Conservation (phyloP, 306 rosid species). For the Notholithocarpus densiflorus region DNA sequence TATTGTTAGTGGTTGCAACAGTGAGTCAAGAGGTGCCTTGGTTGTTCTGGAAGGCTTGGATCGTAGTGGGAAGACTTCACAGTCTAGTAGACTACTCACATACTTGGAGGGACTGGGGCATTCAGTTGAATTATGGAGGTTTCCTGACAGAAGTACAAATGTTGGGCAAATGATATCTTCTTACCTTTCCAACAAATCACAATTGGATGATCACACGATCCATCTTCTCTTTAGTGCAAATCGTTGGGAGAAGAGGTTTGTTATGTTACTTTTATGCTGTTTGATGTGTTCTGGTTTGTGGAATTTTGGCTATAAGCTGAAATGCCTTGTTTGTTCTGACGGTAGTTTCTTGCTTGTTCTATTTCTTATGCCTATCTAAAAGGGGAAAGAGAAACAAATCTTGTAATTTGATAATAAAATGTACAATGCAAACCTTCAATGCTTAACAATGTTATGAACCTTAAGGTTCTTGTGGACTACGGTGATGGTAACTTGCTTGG, state of each 20-base stretch:
- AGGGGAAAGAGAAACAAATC: too few relatives aligned
- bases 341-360: too few relatives aligned
- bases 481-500: too few relatives aligned
- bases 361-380: too few relatives aligned
- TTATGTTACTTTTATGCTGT: not conserved
- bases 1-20: slow-evolving; percentile 1
- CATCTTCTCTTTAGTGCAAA: slow-evolving; percentile 97
- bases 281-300: too few relatives aligned
- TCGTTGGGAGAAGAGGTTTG: slow-evolving; percentile 95
- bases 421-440: not conserved
- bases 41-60: slow-evolving; percentile 94
- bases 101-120: slow-evolving; percentile 67
- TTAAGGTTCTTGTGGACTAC: not conserved
- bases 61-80: slow-evolving; percentile 85
- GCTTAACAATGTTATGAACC: not conserved
- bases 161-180: slow-evolving; percentile 92
- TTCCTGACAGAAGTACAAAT: slow-evolving; percentile 78
- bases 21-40: slow-evolving; percentile 57
- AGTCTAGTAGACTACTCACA: slow-evolving; percentile 55
- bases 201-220: slow-evolving; percentile 76
- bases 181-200: slow-evolving; percentile 74
- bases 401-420: too few relatives aligned
- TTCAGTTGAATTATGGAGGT: slow-evolving; percentile 75
- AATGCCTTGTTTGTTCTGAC: not conserved
- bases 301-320: too few relatives aligned